Percentiles rank a stretch among this genome's conserved stretches.
phyloP scores from a whole-genome alignment of 352 stramenopile genomes.

The Pythium monospermum region DNA sequence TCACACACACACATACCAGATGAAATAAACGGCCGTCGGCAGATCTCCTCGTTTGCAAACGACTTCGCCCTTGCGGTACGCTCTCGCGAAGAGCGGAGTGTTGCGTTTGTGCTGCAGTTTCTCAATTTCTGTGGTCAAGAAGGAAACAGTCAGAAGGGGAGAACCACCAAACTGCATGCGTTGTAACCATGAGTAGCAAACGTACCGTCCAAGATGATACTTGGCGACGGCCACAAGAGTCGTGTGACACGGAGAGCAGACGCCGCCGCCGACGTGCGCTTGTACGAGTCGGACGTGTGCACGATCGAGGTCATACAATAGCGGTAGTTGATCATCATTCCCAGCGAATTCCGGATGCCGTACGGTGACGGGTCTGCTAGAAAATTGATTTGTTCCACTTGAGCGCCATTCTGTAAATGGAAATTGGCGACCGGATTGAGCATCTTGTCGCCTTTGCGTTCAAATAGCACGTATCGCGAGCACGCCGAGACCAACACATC shows the following conservation, averaged over 20 bases:
- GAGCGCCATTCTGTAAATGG: slow-evolving; percentile 78
- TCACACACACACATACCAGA: too few relatives aligned
- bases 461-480: slow-evolving; percentile 77
- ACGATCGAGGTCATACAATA: slow-evolving; percentile 83
- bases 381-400: slow-evolving; percentile 86
- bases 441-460: slow-evolving; percentile 71
- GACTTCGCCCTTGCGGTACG: slow-evolving; percentile 55
- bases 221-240: slow-evolving; percentile 46
- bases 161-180: not conserved
- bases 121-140: slow-evolving; percentile 41
- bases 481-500: slow-evolving; percentile 56
- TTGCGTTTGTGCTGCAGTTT: slow-evolving; percentile 34
- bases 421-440: slow-evolving; percentile 82
- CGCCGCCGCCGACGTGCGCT: slow-evolving; percentile 58
- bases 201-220: slow-evolving; percentile 61
- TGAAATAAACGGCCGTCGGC: slow-evolving; percentile 72
- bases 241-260: slow-evolving; percentile 51
- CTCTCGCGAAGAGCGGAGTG: slow-evolving; percentile 68
- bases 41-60: slow-evolving; percentile 63
- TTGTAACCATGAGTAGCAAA: not conserved
- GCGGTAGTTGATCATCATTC: slow-evolving; percentile 87
- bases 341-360: slow-evolving; percentile 39
- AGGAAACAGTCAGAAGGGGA: too few relatives aligned
- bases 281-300: slow-evolving; percentile 75
- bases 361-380: slow-evolving; percentile 53